These are phyloP conservation scores for Phytophthora macrochlamydospora DNA, from an alignment of 352 stramenopile species.

Conservation along the genomic window DNA sequence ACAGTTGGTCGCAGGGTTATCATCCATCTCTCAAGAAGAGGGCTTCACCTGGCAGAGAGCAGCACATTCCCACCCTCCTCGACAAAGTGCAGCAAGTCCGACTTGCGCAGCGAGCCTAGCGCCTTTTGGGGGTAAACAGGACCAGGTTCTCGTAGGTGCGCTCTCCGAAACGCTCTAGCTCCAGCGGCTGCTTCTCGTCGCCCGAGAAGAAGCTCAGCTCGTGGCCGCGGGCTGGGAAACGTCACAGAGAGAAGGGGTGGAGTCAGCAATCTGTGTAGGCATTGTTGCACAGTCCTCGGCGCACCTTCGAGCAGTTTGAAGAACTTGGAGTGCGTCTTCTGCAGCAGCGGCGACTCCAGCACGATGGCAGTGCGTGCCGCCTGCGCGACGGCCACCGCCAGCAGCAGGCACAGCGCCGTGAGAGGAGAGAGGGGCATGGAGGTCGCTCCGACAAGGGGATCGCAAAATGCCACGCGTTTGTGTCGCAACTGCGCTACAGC, in stretches of 20 bases:
- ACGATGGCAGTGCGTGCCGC: constrained; percentile 72
- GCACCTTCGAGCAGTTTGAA: constrained; percentile 69
- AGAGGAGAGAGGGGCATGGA: constrained; percentile 14
- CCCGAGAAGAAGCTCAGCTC: constrained; percentile 64
- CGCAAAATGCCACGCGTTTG: constrained; percentile 25
- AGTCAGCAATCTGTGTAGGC: too few relatives aligned
- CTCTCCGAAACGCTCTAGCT: constrained; percentile 87
- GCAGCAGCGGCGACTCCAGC: constrained; percentile 59
- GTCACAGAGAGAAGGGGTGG: constrained; percentile 2
- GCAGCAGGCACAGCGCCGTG: constrained; percentile 20
- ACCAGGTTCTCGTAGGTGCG: constrained; percentile 90
- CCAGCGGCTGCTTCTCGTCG: constrained; percentile 48
- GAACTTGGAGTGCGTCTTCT: constrained; percentile 78
- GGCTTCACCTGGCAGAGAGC: constrained; percentile 42
- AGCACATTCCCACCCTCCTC: constrained; percentile 88
- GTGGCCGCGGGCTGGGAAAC: constrained; percentile 58
- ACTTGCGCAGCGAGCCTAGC: constrained; percentile 66
- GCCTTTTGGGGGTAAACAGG: constrained; percentile 89
- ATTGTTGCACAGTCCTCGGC: constrained; percentile 3
- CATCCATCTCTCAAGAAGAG: background rate
- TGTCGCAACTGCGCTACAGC: background rate
- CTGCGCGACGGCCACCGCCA: constrained; percentile 27
- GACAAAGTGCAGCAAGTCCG: constrained; percentile 84
- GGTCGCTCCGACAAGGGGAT: constrained; percentile 8
- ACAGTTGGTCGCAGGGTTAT: too few relatives aligned